phyloP scores from a whole-genome alignment of 1,284 basidiomycete genomes.

The Gymnopus androsaceus region DNA sequence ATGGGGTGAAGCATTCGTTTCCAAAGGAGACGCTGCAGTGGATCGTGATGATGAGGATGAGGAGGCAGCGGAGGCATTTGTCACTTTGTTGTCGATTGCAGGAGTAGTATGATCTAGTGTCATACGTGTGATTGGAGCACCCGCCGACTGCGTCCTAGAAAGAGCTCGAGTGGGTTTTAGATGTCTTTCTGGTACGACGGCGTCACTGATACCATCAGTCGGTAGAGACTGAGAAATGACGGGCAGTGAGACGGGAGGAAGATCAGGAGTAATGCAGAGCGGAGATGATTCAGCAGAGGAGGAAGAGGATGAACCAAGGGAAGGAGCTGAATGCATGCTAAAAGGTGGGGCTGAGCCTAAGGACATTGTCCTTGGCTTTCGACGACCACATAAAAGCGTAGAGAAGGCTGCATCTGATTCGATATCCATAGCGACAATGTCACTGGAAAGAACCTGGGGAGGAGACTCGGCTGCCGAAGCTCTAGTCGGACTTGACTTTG shows the following conservation, averaged over 20 bases:
- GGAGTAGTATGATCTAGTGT: not conserved
- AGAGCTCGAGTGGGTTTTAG: no score
- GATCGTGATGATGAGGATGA: not conserved
- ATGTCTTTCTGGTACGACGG: not conserved
- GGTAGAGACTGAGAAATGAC: not conserved
- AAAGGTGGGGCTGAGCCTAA: not conserved
- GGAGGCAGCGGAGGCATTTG: not conserved
- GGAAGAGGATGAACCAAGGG: not conserved
- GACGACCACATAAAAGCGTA: not conserved
- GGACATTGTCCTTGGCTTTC: not conserved
- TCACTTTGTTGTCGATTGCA: not conserved
- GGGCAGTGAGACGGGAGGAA: not conserved
- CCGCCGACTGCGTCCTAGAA: not conserved
- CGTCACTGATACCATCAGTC: not conserved
- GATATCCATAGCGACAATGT: constrained; percentile 3
- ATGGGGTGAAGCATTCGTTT: not conserved
- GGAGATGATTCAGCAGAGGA: constrained; percentile 8
- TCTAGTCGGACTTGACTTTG: not conserved
- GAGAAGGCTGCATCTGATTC: not conserved
- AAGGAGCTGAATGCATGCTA: constrained; percentile 4
- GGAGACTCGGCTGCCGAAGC: not conserved
- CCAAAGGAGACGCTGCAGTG: not conserved
- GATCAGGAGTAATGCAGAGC: constrained; percentile 4
- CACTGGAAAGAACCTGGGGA: not conserved
- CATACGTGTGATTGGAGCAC: not conserved